Base-by-base conservation (phyloP, 192 early-diverging fungal genomes). In the Dissophora globulifera region DNA sequence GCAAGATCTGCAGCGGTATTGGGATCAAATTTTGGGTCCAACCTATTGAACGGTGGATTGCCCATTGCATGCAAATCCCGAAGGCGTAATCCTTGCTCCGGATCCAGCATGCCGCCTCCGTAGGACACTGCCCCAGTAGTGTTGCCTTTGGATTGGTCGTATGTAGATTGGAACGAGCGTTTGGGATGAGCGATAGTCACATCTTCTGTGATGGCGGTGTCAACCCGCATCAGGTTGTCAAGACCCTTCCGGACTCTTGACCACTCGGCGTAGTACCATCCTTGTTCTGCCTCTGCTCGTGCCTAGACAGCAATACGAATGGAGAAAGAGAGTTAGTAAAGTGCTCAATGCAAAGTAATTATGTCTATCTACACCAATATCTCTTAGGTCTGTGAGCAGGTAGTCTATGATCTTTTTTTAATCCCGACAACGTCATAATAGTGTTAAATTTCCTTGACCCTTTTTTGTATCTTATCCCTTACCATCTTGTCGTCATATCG, bases 401-500 rank as follows among this genome's bases (percentile, higher is more conserved):
- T n/a, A n/a, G n/a, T n/a, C n/a, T n/a, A n/a, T n/a, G n/a, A n/a
- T n/a, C n/a, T n/a, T n/a, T n/a, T n/a, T n/a, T n/a, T n/a, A n/a
- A n/a, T n/a, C n/a, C n/a, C n/a, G n/a, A n/a, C n/a, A n/a, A n/a
- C n/a, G n/a, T n/a, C n/a, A n/a, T n/a, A n/a, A n/a, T n/a, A n/a
- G n/a, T n/a, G n/a, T n/a, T n/a, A n/a, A n/a, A n/a, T n/a, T n/a
- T n/a, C n/a, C 35, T 38, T 38, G 6, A 13, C 35, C 49, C 22
- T 32, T 25, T 42, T 26, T 22, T 27, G 25, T 2, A 7, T 26
- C 38, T 48, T n/a, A 7, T 31, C 23, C 25, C 5, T 60, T 76
- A 85, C 84, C 66, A 49, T 58, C 26, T 67, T 61, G 13, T 81
- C 66, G n/a, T 71, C 71, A 60, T 83, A 52, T 27, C 80, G 79